phyloP scores from a whole-genome alignment of 1,284 basidiomycete genomes.

The Farysia itapuensis region DNA sequence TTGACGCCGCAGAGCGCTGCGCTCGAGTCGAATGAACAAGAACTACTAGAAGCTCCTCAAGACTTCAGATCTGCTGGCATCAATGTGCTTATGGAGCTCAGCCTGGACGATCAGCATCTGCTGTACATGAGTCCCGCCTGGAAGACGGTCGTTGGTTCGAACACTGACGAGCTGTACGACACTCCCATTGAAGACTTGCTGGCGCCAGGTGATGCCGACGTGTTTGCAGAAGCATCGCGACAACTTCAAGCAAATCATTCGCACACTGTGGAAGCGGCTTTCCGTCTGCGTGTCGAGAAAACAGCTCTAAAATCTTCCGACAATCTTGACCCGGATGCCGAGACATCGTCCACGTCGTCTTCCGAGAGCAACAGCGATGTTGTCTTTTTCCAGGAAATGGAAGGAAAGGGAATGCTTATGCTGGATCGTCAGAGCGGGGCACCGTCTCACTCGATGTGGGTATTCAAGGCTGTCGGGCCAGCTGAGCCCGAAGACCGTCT shows the following conservation, averaged over 20 bases:
- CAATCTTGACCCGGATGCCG: constrained; percentile 56
- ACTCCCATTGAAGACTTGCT: constrained; percentile 80
- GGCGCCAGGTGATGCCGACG: constrained; percentile 77
- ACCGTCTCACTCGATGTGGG: constrained; percentile 98
- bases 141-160: constrained; percentile 80
- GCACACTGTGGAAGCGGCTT: constrained; percentile 88
- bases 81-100: constrained; percentile 79
- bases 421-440: constrained; percentile 81
- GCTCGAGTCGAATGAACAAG: background rate
- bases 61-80: constrained; percentile 25
- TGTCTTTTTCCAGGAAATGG: constrained; percentile 79
- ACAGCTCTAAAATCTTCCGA: constrained; percentile 58
- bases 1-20: constrained; percentile 75
- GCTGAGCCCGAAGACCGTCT: constrained; percentile 49
- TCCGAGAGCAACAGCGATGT: constrained; percentile 55
- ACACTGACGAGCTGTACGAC: constrained; percentile 78
- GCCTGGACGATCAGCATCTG: constrained; percentile 79
- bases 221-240: constrained; percentile 85
- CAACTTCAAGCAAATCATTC: constrained; percentile 86
- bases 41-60: background rate
- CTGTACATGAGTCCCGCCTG: constrained; percentile 96
- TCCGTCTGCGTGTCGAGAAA: constrained; percentile 72
- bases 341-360: constrained; percentile 61
- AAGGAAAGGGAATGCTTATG: constrained; percentile 98
- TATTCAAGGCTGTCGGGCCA: constrained; percentile 75